Percentiles rank a stretch among this genome's conserved stretches.
Evolutionary conservation across 805 yeast genomes (phyloP).

Genomic region (Saturnispora sekii): DNA sequence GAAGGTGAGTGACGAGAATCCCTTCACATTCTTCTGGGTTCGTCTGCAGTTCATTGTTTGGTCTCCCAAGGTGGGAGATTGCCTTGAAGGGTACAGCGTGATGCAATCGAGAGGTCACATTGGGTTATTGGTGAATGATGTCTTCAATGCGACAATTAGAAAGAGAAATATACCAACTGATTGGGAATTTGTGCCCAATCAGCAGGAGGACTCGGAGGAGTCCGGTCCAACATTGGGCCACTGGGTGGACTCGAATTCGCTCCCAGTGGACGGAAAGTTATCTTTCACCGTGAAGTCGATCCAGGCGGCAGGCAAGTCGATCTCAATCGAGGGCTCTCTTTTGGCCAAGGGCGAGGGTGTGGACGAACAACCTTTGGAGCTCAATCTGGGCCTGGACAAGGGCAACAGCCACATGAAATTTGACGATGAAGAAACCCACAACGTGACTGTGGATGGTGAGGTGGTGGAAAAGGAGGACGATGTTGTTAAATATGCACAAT

Average conservation of each 20-base stretch:
- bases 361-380: constrained; percentile 42
- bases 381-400: constrained; percentile 19
- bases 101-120: constrained; percentile 94
- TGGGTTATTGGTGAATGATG: constrained; percentile 83
- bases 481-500: constrained; percentile 8
- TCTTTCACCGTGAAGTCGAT: constrained; percentile 65
- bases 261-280: constrained; percentile 73
- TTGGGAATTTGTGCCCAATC: constrained; percentile 80
- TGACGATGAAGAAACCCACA: constrained; percentile 20
- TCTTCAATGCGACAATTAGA: constrained; percentile 89
- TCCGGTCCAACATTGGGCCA: constrained; percentile 47
- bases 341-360: constrained; percentile 31
- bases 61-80: constrained; percentile 85
- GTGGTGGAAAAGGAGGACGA: constrained; percentile 12
- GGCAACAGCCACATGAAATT: constrained; percentile 31
- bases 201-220: constrained; percentile 44
- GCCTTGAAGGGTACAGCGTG: constrained; percentile 76
- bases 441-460: constrained; percentile 4
- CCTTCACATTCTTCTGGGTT: constrained; percentile 85
- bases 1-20: constrained; percentile 65
- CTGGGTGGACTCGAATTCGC: constrained; percentile 75
- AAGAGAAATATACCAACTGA: constrained; percentile 73
- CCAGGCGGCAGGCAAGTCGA: constrained; percentile 68
- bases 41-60: constrained; percentile 75
- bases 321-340: constrained; percentile 84